Evolutionary conservation across 768 basidiomycete genomes (phyloP).

Genomic region (Boletus vermiculosoides): DNA sequence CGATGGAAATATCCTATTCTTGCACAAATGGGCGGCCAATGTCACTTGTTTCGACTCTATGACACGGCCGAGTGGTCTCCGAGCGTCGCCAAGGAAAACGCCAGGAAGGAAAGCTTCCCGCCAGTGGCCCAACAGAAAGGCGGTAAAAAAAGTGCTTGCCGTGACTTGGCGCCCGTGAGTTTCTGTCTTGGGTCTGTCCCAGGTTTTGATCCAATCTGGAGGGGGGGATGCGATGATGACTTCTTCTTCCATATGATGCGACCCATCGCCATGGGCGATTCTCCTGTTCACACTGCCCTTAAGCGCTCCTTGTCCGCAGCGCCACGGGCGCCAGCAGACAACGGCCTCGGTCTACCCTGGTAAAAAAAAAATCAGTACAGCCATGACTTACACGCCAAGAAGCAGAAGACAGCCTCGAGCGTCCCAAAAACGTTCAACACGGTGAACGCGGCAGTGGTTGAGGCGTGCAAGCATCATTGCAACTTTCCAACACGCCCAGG

Average conservation of each 20-base stretch:
- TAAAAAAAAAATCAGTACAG: background rate
- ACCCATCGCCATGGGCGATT: background rate
- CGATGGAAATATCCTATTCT: background rate
- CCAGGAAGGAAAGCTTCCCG: no score
- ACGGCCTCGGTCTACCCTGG: background rate
- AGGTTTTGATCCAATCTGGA: background rate
- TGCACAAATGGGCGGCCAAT: background rate
- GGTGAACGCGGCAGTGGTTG: background rate
- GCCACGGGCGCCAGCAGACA: background rate
- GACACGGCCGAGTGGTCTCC: background rate
- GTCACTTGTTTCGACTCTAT: background rate
- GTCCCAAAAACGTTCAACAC: background rate
- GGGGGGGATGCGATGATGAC: background rate
- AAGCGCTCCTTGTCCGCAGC: background rate
- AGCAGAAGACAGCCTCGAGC: background rate
- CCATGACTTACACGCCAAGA: background rate
- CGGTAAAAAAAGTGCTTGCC: background rate
- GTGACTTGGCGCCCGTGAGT: background rate
- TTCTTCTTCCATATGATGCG: conserved; percentile 4
- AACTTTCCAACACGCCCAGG: background rate
- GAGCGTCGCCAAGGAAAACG: no score
- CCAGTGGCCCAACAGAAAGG: background rate
- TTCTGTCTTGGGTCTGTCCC: background rate
- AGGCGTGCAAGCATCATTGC: background rate
- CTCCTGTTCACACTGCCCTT: conserved; percentile 5